Conservation (phyloP, 192 early-diverging fungal species). For the Cetraspora pellucida region DNA sequence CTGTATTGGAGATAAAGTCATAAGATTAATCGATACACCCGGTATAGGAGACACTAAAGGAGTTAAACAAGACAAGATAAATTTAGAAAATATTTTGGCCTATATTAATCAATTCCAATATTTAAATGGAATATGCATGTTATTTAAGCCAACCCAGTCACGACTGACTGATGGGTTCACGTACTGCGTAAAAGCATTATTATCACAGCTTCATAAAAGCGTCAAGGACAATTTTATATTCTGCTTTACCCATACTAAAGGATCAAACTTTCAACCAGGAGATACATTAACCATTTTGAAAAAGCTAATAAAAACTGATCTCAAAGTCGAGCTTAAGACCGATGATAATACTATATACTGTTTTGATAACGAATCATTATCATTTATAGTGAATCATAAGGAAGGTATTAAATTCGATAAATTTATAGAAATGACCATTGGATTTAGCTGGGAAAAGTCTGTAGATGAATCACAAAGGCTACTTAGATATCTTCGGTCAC, state of each 20-base stretch:
- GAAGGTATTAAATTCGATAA: slow-evolving; percentile 32
- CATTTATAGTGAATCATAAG: slow-evolving; percentile 35
- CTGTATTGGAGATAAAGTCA: slow-evolving; percentile 19
- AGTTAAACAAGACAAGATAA: slow-evolving; percentile 27
- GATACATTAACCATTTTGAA: slow-evolving; percentile 28
- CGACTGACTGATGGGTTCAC: slow-evolving; percentile 32
- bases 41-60: slow-evolving; percentile 38
- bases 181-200: slow-evolving; percentile 36
- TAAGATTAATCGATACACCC: slow-evolving; percentile 39
- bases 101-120: slow-evolving; percentile 26
- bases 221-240: slow-evolving; percentile 40
- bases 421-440: slow-evolving; percentile 28
- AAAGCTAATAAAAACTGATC: slow-evolving; percentile 26
- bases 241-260: slow-evolving; percentile 36
- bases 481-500: slow-evolving; percentile 20
- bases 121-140: slow-evolving; percentile 38
- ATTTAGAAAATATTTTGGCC: slow-evolving; percentile 35
- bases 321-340: slow-evolving; percentile 25
- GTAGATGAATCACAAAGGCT: slow-evolving; percentile 34
- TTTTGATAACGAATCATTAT: slow-evolving; percentile 41
- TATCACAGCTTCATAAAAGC: slow-evolving; percentile 36
- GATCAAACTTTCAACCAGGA: slow-evolving; percentile 36
- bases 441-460: slow-evolving; percentile 40
- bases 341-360: slow-evolving; percentile 29
- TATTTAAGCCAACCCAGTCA: slow-evolving; percentile 28